These are phyloP conservation scores for Platanthera guangdongensis DNA, from an alignment of 106 monocot genomes.

Conservation along the genomic window DNA sequence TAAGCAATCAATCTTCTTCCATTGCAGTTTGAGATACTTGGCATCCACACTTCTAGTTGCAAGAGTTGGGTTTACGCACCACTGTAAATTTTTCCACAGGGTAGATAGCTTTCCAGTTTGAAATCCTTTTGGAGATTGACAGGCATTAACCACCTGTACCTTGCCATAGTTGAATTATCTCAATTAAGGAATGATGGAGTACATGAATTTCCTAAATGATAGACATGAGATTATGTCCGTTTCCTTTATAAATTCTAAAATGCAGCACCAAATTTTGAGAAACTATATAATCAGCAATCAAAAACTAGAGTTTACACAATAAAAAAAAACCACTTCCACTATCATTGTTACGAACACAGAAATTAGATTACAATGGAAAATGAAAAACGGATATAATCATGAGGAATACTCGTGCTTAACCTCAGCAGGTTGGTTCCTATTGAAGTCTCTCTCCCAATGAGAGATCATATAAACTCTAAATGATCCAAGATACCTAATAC, in stretches of 20 bases:
- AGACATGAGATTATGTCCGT: not conserved
- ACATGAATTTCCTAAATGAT: not conserved
- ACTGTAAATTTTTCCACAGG: not conserved
- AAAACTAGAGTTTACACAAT: not conserved
- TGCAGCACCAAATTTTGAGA: not conserved
- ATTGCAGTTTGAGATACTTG: slow-evolving; percentile 64
- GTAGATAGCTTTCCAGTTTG: slow-evolving; percentile 10
- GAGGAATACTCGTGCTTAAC: no score
- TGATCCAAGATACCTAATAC: no score
- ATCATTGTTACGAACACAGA: no score
- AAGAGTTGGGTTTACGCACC: not conserved
- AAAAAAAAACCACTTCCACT: not conserved
- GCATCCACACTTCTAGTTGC: slow-evolving; percentile 3
- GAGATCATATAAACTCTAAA: no score
- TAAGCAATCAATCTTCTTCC: slow-evolving; percentile 72
- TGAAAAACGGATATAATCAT: no score
- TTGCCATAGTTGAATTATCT: not conserved
- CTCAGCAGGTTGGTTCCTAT: no score
- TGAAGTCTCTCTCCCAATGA: no score
- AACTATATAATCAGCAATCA: not conserved
- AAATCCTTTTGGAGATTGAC: slow-evolving; percentile 15
- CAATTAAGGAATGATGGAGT: not conserved
- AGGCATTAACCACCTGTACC: slow-evolving; percentile 34
- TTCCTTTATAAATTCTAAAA: slow-evolving; percentile 3
- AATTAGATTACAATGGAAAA: no score